Base-by-base conservation (phyloP, 169 alveolate species). In the Plasmodium coatneyi region DNA sequence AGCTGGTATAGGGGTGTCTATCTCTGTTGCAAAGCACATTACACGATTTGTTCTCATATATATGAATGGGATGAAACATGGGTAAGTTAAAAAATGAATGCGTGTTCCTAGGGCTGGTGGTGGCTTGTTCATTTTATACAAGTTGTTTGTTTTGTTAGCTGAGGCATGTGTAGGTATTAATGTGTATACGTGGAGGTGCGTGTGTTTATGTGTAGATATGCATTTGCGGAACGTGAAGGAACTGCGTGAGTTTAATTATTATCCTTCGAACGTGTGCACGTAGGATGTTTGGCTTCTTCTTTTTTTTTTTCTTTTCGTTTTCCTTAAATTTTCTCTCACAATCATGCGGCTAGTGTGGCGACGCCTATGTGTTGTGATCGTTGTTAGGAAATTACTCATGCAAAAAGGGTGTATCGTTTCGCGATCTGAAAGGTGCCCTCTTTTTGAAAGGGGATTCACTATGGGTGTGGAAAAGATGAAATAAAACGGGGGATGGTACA, bases 331-430 rank as follows among this genome's bases (percentile, higher is more conserved):
- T 49, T 49, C 25, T 14, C 60, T 14, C 22, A 49, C 60, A 66
- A 12, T 66, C 14, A 5, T 66, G 39, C 1, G 14, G 76, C 19
- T 66, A 22, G 30, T 22, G 36, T 66, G 30, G 6, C 32, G n/a
- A 66, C 22, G 19, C 41, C 36, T 66, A 66, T 66, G 16, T 66
- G 22, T 66, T 36, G n/a, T 66, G 76, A 66, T 66, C 60, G 70
- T 10, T 30, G 32, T 28, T 54, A 80, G 70, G 71, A 56, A 81
- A 54, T 81, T 52, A 41, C 66, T 25, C 54, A n/a, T 81, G 34
- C 43, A 54, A 43, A 81, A 16, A 41, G 54, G 36, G 74, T 19
- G 70, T 81, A 30, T 81, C 70, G 41, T 81, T 81, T 56, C n/a
- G 9, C 76, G 71, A 39, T 46, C 36, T 54, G 54, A 81, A 81